Evolutionary conservation across 2,329 filamentous ascomycete genomes (phyloP), one percentile per base, ranked within the genome.

Genomic region (Zalaria sp.): DNA sequence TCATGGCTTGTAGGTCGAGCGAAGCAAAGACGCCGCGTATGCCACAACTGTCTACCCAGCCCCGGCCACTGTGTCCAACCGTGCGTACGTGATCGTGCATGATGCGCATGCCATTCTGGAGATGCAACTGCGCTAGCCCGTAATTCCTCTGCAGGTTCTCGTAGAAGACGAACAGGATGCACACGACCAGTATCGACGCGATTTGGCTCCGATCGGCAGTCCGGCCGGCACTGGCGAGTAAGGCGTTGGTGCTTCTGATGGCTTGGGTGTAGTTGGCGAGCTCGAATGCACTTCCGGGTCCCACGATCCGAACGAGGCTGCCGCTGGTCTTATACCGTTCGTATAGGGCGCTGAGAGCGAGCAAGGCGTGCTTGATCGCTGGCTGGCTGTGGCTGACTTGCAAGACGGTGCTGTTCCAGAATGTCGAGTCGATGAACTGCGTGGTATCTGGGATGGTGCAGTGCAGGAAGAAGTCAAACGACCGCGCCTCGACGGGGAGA

Each of bases 301-400:
- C 18, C 18, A 18, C 18, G 18, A 18, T 18, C 18, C 18, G 18
- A 18, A 18, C 18, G 18, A 18, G 18, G 29, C 29, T n/a, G 7
- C n/a, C 29, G n/a, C n/a, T 32, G 7, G 7, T 7, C 29, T 7
- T 7, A 7, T 32, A 43, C 18, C 52, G 47, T 35, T 55, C 51
- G 35, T 59, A 53, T 4, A 56, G 46, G 5, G 56, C 52, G 18
- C 51, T 53, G 11, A 59, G 44, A 7, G 56, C 57, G 25, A 53
- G 53, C 34, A 59, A 47, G 7, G 57, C 57, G 49, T 57, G 49
- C 39, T 54, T 43, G 4, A 59, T 51, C 4, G 52, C 51, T 5
- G 55, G 54, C 39, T 59, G 54, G 7, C 43, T 51, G 25, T 57
- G 51, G 36, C 50, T 51, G 26, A 53, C 39, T 40, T 59, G 57